Base-by-base conservation (phyloP, 2,329 filamentous ascomycete species). In the Cercospora citrullina region DNA sequence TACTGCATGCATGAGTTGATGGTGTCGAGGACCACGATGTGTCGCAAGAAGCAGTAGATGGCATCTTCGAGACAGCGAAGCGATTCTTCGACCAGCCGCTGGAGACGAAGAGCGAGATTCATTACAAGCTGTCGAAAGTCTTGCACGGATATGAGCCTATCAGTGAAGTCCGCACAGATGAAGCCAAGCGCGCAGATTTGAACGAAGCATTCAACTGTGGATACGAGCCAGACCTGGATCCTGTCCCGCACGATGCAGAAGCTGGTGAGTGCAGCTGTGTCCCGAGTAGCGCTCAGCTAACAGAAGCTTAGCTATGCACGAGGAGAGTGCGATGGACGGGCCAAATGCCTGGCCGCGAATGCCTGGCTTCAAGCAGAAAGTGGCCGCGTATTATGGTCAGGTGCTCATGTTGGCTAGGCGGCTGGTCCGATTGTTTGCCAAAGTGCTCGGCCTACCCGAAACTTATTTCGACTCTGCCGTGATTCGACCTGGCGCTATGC, bases 21-120 rank as follows among this genome's bases (percentile, higher is more conserved):
- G 33, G 55, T 23, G 86, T 95, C 42, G 89, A 90, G 75, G 91
- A 94, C 79, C 89, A 94, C 72, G 87, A 90, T 55, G 90, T 97
- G 68, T 80, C 88, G 0, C 75, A 86, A 6, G 60, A 64, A 31
- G 61, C 64, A 10, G 72, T 72, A 12, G 61, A 71, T 39, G 33
- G 31, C 26, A 66, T 72, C 51, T 72, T 74, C 51, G 42, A 39
- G 12, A 72, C 70, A 23, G 68, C 72, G 2, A 66, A 71, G 51
- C 80, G 85, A 21, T 72, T 71, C 60, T 72, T 76, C 60, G 62
- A 71, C n/a, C 73, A 74, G 51, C 63, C 72, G 18, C 69, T 76
- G 23, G 66, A 70, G 21, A 66, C 70, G 64, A 93, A 91, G 9
- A 87, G 88, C 61, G 81, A 83, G 55, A 72, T 72, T 55, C 63